Conservation (phyloP, 2,329 filamentous ascomycete species). For the Penicillium sp. region DNA sequence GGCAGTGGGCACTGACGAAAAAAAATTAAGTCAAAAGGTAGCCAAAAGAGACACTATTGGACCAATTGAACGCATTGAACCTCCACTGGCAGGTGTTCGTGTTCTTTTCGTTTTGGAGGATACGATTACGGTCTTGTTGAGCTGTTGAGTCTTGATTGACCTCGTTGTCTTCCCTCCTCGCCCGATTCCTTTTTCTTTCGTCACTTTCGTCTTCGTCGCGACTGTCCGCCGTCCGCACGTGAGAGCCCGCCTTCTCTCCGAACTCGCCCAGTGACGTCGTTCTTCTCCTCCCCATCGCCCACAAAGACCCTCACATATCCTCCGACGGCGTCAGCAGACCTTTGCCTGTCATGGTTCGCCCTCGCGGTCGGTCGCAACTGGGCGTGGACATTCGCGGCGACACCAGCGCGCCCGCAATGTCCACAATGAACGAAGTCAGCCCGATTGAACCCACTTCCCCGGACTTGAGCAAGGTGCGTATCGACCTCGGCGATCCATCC, state of each 20-base stretch:
- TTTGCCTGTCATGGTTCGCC: slow-evolving; percentile 38
- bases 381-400: slow-evolving; percentile 52
- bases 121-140: too few species aligned
- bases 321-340: neutral
- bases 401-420: slow-evolving; percentile 49
- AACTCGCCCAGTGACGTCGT: slow-evolving; percentile 5
- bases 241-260: slow-evolving; percentile 4
- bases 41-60: slow-evolving; percentile 3
- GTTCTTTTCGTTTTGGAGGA: neutral
- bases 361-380: slow-evolving; percentile 47
- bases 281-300: neutral
- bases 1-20: neutral
- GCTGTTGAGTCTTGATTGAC: neutral
- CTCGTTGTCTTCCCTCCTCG: neutral
- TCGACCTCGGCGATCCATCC: slow-evolving; percentile 10
- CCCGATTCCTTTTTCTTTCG: neutral
- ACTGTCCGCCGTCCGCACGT: neutral
- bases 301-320: neutral
- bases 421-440: slow-evolving; percentile 46
- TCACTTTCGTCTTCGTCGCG: neutral
- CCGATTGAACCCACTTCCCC: slow-evolving; percentile 34
- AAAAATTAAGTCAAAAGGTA: neutral
- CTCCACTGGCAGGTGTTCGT: slow-evolving; percentile 1
- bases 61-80: slow-evolving; percentile 1
- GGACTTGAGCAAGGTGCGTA: slow-evolving; percentile 34